Evolutionary conservation across 2,329 filamentous ascomycete genomes (phyloP), one percentile per base, ranked within the genome.

Genomic region (Alternaria triticimaculans): DNA sequence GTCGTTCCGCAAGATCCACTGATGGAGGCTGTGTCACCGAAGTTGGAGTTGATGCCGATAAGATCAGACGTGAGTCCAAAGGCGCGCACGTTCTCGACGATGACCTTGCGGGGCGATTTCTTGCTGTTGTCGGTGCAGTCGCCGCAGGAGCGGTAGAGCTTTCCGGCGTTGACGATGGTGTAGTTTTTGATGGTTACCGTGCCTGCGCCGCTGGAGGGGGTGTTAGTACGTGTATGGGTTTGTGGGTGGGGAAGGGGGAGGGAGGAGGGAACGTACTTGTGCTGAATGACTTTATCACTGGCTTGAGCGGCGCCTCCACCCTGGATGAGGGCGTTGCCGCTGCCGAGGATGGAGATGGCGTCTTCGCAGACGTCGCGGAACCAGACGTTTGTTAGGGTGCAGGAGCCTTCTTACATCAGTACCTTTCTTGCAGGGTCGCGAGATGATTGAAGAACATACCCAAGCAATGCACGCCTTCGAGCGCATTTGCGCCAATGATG

Each of bases 401-500:
- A 85, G 20, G 81, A 77, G 33, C 82, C 84, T n/a, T n/a, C n/a
- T n/a, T n/a, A n/a, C n/a, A n/a, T 25, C 3, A 61, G 43, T 28
- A n/a, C 20, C 11, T 3, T 1, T 5, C 25, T 10, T 11, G 6
- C 5, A 54, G 12, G 6, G 18, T 28, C n/a, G 25, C 15, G 14
- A 11, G 7, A 10, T 20, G 6, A 12, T 18, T 2, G 8, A 9
- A 28, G 2, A 14, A 84, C 33, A 78, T 77, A 55, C 82, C 84
- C 63, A 80, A 68, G 76, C 84, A 86, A 76, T 86, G 84, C 37
- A 86, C 81, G 55, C 84, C 84, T 79, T 78, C 85, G 37, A 82
- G 80, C 64, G 86, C 80, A 62, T 83, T 81, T n/a, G 79, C 76
- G 5, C 85, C 84, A 56, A 87, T 86, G 71, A 87, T 86, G 72